Evolutionary conservation across 2,329 filamentous ascomycete species (phyloP), one percentile per base, ranked within the genome.

Genomic region (Sporothrix curviconia): DNA sequence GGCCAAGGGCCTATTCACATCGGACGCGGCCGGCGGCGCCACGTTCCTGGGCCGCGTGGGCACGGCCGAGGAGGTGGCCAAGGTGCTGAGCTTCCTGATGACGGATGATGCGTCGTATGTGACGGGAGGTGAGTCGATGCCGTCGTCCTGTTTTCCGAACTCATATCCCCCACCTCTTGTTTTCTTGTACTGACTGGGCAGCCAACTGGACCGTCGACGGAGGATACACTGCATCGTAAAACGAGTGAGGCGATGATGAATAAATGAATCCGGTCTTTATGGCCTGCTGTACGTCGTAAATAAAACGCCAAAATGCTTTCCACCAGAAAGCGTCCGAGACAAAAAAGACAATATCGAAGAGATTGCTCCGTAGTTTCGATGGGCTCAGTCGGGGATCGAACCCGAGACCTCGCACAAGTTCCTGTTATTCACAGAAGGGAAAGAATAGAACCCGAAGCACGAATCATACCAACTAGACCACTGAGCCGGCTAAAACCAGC

Each of bases 141-240:
- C 4, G 7, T 25, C 19, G 2, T 17, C 7, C 7, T 9, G 3
- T 25, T 14, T 44, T 19, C n/a, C 22, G n/a, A n/a, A n/a, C n/a
- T n/a, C n/a, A n/a, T 34, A 17, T 44, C 30, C 19, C 6, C 15
- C 17, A 7, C 7, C 0, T 28, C 11, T 12, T 14, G 7, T 34
- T 40, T 22, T n/a, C n/a, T 39, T 15, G 22, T 14, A 34, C 42
- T 46, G 30, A 46, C 42, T 19, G n/a, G 7, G 25, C 3, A 55
- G 51, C 51, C 17, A 42, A 55, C 32, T 55, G 52, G 52, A 55
- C 52, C 7, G 52, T 55, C 17, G 52, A 55, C 32, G 52, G 52
- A 7, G 52, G 52, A 9, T 55, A 55, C 42, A 37, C 25, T 30
- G 40, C 52, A 14, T 55, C 37, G 19, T 55, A 52, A 25, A 42